These are phyloP conservation scores for Chaetomium sp. DNA, from an alignment of 2,329 filamentous ascomycete species.

Conservation along the genomic window DNA sequence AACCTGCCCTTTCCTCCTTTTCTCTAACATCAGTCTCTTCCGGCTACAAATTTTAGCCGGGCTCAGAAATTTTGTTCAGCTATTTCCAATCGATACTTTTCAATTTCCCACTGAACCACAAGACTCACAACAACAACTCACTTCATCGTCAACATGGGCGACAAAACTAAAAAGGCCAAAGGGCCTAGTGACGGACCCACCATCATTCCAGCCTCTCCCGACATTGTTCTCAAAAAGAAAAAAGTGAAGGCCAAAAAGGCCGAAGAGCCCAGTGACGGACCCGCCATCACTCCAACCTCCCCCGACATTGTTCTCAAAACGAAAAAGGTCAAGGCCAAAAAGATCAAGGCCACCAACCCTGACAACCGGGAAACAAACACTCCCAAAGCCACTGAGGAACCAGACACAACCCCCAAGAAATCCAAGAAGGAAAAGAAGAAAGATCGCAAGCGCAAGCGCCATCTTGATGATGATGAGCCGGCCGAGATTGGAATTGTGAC, in stretches of 20 bases:
- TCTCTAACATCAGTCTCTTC: too few relatives aligned
- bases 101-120: not conserved
- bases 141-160: conserved; percentile 10
- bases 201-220: not conserved
- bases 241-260: conserved; percentile 14
- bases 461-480: not conserved
- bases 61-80: too few relatives aligned
- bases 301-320: not conserved
- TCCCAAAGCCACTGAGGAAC: not conserved
- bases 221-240: conserved; percentile 1
- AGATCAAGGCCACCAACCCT: conserved; percentile 1
- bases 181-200: not conserved
- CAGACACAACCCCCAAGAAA: conserved; percentile 5
- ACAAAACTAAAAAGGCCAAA: conserved; percentile 11
- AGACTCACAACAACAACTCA: not conserved
- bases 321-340: conserved; percentile 15
- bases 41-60: too few relatives aligned
- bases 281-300: not conserved
- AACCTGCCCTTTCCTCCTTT: too few relatives aligned
- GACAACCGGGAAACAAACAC: not conserved
- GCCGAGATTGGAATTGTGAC: not conserved
- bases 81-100: not conserved
- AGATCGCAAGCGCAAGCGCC: conserved; percentile 16
- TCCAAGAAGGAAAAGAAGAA: conserved; percentile 20
- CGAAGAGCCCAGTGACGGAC: conserved; percentile 2